Conservation (phyloP, 495 filamentous ascomycete genomes). For the Aspergillus ostianus region DNA sequence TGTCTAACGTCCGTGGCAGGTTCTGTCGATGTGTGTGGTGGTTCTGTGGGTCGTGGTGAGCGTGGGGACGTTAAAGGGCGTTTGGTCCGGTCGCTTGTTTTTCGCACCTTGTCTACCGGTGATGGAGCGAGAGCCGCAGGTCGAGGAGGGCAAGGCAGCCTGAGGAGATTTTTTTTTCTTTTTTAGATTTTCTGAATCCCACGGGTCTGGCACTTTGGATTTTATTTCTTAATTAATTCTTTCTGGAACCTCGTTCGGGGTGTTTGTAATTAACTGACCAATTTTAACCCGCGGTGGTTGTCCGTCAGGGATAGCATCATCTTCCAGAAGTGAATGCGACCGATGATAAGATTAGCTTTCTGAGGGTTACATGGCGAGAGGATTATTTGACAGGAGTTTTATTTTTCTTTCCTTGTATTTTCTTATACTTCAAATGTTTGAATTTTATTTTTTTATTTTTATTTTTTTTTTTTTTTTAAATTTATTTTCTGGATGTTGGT, state of each 20-base stretch:
- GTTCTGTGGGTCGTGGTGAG: constrained; percentile 53
- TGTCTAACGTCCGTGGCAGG: constrained; percentile 23
- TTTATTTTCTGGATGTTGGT: not conserved
- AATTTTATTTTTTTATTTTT: not conserved
- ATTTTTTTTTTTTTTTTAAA: not conserved
- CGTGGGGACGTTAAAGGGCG: constrained; percentile 41
- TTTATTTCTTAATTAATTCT: not conserved
- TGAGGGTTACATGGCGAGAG: not conserved
- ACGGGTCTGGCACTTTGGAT: not conserved
- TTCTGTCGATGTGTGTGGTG: constrained; percentile 47
- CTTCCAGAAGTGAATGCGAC: not conserved
- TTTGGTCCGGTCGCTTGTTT: constrained; percentile 46
- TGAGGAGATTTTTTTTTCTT: constrained; percentile 13
- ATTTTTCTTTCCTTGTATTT: not conserved
- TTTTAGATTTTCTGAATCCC: too few species aligned
- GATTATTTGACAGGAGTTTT: not conserved
- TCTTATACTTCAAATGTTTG: too few species aligned
- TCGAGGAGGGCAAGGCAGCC: constrained; percentile 18
- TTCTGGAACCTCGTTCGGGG: too few species aligned
- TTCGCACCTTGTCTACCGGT: constrained; percentile 53
- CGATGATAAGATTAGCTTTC: not conserved
- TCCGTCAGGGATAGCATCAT: not conserved
- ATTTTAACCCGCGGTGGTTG: not conserved
- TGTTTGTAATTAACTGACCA: not conserved
- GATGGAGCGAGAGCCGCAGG: constrained; percentile 23